Evolutionary conservation across 208 protist species (phyloP).

Genomic region (Trypanosoma avium): DNA sequence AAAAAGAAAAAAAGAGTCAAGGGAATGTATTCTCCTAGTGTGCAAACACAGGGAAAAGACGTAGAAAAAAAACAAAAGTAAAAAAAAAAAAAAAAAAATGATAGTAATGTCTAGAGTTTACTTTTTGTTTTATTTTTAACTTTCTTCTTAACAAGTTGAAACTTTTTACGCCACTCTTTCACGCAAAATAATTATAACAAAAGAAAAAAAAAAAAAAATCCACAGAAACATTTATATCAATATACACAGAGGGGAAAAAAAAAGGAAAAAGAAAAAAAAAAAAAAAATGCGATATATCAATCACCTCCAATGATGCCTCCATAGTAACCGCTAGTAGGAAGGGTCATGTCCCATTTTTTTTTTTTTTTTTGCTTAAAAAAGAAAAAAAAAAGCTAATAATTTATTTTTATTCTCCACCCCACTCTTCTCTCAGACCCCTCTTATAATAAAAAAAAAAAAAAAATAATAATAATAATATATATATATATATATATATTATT

Average conservation of each 20-base stretch:
- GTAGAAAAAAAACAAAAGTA: conserved; percentile 3
- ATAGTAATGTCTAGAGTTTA: too few relatives aligned
- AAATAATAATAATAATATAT: too few relatives aligned
- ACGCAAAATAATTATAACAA: background rate
- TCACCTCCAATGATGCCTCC: conserved; percentile 2
- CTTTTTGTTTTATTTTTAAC: too few relatives aligned
- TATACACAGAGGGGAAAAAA: background rate
- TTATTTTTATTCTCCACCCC: background rate
- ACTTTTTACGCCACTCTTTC: background rate
- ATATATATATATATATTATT: too few relatives aligned
- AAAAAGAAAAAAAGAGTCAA: conserved; percentile 7
- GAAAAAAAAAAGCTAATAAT: background rate
- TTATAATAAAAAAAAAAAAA: too few relatives aligned
- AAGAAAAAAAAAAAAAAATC: background rate
- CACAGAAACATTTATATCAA: background rate
- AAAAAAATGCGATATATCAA: conserved; percentile 10
- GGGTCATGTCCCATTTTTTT: too few relatives aligned
- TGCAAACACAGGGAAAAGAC: background rate
- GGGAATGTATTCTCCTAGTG: too few relatives aligned
- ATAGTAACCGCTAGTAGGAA: conserved; percentile 9
- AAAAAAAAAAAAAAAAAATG: conserved; percentile 12
- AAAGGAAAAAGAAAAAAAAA: conserved; percentile 2
- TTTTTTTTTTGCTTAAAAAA: too few relatives aligned
- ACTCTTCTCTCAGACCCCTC: too few relatives aligned
- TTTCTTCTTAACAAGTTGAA: too few relatives aligned